Conservation (phyloP, 352 stramenopile species). For the Phytophthora crassamura region DNA sequence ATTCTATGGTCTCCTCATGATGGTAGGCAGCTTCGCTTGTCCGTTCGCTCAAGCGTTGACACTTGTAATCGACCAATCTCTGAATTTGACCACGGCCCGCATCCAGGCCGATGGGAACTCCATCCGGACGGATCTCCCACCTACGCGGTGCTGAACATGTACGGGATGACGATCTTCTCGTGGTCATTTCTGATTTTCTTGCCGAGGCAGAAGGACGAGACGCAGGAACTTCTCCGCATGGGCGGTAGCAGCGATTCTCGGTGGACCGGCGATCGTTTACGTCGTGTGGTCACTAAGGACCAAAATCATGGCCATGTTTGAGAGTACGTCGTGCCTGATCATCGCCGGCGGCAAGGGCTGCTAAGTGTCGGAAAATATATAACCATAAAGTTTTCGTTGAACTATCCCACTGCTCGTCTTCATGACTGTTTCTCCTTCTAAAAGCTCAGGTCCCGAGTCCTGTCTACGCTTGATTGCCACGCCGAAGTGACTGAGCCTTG, state of each 20-base stretch:
- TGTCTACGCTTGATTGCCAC: too few species aligned
- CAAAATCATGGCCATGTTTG: constrained; percentile 49
- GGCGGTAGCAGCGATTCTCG: constrained; percentile 40
- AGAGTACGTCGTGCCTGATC: constrained; percentile 37
- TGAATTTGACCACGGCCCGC: constrained; percentile 40
- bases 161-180: constrained; percentile 40
- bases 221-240: constrained; percentile 33
- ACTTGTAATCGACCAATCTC: constrained; percentile 37
- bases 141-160: constrained; percentile 41
- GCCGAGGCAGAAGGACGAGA: constrained; percentile 44
- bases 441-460: too few species aligned
- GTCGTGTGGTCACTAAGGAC: constrained; percentile 45
- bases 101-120: constrained; percentile 43
- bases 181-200: constrained; percentile 44
- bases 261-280: constrained; percentile 33
- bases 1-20: constrained; percentile 41
- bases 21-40: constrained; percentile 35
- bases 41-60: constrained; percentile 45
- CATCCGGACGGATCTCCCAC: constrained; percentile 44
- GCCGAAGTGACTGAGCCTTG: too few species aligned
- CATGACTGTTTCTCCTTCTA: too few species aligned
- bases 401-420: too few species aligned
- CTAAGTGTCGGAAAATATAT: constrained; percentile 2
- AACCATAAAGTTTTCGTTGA: too few species aligned
- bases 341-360: constrained; percentile 26